Evolutionary conservation across 257 asterid species (phyloP).

Genomic region (Avicennia marina): DNA sequence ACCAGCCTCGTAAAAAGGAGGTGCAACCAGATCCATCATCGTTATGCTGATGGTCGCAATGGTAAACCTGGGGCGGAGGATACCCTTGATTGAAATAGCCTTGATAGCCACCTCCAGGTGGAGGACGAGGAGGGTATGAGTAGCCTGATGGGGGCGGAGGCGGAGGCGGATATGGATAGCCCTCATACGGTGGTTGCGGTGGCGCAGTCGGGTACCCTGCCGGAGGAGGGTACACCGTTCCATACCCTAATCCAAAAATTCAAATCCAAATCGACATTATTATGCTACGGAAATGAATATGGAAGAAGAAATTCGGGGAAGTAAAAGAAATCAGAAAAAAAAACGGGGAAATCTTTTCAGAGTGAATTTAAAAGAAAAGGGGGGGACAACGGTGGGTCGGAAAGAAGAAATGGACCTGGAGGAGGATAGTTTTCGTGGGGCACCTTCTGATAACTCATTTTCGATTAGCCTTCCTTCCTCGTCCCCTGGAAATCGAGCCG

Average conservation of each 20-base stretch:
- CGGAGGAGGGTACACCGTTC: slow-evolving; percentile 53
- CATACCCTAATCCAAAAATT: slow-evolving; percentile 35
- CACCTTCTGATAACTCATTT: slow-evolving; percentile 36
- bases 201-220: slow-evolving; percentile 51
- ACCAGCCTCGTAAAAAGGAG: slow-evolving; percentile 78
- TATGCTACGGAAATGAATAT: not conserved
- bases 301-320: not conserved
- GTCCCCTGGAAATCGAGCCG: slow-evolving; percentile 1
- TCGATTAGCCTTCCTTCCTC: slow-evolving; percentile 14
- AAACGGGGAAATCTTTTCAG: not conserved
- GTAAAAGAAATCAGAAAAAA: not conserved
- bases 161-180: slow-evolving; percentile 44
- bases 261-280: slow-evolving; percentile 8
- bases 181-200: slow-evolving; percentile 47
- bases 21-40: slow-evolving; percentile 34
- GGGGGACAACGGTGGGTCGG: not conserved
- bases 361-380: not conserved
- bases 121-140: slow-evolving; percentile 51
- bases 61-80: slow-evolving; percentile 42
- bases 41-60: slow-evolving; percentile 46
- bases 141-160: slow-evolving; percentile 34
- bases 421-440: slow-evolving; percentile 41
- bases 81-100: slow-evolving; percentile 55
- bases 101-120: slow-evolving; percentile 52
- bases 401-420: slow-evolving; percentile 30